Evolutionary conservation across 2,329 filamentous ascomycete genomes (phyloP).

Genomic region (Arthrobotrys sinensis): DNA sequence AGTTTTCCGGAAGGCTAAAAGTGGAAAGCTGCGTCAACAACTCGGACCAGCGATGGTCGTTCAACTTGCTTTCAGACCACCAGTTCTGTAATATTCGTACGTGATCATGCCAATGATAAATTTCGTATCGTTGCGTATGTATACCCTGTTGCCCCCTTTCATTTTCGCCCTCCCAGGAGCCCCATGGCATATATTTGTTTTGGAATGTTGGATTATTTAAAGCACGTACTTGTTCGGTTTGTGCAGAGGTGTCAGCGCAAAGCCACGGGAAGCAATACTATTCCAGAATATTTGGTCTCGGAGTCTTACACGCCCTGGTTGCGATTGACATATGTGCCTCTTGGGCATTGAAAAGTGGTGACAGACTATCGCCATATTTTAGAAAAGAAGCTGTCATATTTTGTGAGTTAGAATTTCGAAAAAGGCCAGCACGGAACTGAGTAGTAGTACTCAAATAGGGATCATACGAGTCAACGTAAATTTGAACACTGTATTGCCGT

Average conservation of each 20-base stretch:
- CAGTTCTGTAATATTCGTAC: slow-evolving; percentile 34
- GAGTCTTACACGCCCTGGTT: not conserved
- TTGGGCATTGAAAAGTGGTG: not conserved
- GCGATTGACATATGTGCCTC: not conserved
- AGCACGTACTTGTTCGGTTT: slow-evolving; percentile 22
- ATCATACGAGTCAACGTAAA: slow-evolving; percentile 33
- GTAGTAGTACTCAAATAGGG: not conserved
- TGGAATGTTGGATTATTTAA: slow-evolving; percentile 40
- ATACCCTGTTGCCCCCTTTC: not conserved
- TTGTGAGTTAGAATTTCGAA: not conserved
- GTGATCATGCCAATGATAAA: slow-evolving; percentile 51
- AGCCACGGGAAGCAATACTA: not conserved
- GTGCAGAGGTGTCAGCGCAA: not conserved
- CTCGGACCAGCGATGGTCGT: slow-evolving; percentile 33
- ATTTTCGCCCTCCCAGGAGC: too few species aligned
- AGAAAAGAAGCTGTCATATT: slow-evolving; percentile 6
- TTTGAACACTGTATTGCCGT: slow-evolving; percentile 35
- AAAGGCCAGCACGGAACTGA: not conserved
- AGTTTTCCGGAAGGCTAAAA: slow-evolving; percentile 36
- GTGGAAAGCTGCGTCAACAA: slow-evolving; percentile 42
- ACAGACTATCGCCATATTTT: slow-evolving; percentile 3
- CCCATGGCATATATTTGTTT: slow-evolving; percentile 38
- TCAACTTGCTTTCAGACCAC: slow-evolving; percentile 18
- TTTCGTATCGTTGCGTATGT: slow-evolving; percentile 26
- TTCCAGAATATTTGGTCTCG: not conserved